Evolutionary conservation across 805 yeast species (phyloP).

Genomic region (Komagataella mondaviorum): DNA sequence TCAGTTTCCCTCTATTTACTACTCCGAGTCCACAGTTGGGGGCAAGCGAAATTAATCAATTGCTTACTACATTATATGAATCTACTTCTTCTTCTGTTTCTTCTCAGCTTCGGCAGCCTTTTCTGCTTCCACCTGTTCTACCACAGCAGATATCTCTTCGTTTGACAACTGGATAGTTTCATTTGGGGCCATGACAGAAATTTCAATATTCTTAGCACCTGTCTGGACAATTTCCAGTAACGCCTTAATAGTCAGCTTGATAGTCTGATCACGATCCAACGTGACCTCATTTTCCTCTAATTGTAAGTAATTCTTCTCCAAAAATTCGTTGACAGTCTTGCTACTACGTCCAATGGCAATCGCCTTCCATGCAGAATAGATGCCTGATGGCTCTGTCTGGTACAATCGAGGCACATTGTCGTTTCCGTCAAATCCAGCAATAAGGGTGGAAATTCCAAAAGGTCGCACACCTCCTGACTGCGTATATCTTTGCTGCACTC

Average conservation of each 20-base stretch:
- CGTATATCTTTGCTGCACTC: constrained; percentile 92
- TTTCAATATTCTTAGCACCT: constrained; percentile 92
- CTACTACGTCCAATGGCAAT: constrained; percentile 92
- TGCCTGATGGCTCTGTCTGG: constrained; percentile 96
- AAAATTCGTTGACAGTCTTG: constrained; percentile 88
- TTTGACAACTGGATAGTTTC: constrained; percentile 43
- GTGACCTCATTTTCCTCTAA: constrained; percentile 29
- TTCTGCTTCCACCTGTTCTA: constrained; percentile 76
- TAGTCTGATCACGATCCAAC: constrained; percentile 52
- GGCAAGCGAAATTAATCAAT: not conserved
- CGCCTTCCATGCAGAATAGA: constrained; percentile 96
- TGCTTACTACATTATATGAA: not conserved
- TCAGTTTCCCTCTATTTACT: too few relatives aligned
- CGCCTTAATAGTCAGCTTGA: constrained; percentile 73
- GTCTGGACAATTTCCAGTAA: constrained; percentile 94
- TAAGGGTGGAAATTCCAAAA: constrained; percentile 88
- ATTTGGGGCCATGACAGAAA: constrained; percentile 72
- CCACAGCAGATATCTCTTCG: constrained; percentile 64
- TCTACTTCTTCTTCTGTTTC: constrained; percentile 32
- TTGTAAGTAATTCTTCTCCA: constrained; percentile 68
- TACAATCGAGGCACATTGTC: constrained; percentile 72
- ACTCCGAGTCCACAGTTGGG: not conserved
- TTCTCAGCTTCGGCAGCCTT: constrained; percentile 74
- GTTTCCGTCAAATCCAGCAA: constrained; percentile 90
- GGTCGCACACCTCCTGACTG: constrained; percentile 99